Evolutionary conservation across 768 basidiomycete genomes (phyloP).

Genomic region (Lentinula sp.): DNA sequence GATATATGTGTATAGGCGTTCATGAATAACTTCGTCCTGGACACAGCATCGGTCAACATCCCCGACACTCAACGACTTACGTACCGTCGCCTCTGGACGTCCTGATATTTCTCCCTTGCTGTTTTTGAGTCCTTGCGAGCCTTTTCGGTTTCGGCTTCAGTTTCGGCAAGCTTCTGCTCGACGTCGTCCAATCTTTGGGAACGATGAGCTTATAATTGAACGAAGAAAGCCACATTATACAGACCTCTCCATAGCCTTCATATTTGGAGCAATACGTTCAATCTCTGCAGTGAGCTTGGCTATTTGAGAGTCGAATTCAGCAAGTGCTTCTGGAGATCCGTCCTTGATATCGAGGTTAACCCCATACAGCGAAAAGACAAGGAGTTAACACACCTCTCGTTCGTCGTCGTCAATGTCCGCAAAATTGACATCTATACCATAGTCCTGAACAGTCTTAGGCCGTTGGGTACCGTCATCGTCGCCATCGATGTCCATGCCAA

Average conservation of each 20-base stretch:
- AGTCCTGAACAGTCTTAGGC: constrained; percentile 68
- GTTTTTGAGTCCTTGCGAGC: constrained; percentile 84
- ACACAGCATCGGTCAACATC: not conserved
- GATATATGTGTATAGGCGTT: constrained; percentile 96
- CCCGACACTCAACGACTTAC: not conserved
- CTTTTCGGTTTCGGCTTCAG: constrained; percentile 89
- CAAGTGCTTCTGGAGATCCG: constrained; percentile 55
- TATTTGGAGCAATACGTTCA: constrained; percentile 90
- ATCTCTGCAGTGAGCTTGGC: constrained; percentile 72
- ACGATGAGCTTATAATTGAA: not conserved
- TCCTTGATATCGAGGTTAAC: constrained; percentile 30
- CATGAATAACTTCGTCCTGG: constrained; percentile 81
- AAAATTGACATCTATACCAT: constrained; percentile 89
- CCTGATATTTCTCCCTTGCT: constrained; percentile 90
- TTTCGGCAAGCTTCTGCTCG: constrained; percentile 77
- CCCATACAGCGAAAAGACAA: not conserved
- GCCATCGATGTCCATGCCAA: constrained; percentile 83
- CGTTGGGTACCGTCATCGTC: constrained; percentile 74
- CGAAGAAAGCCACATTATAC: constrained; percentile 15
- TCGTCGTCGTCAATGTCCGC: constrained; percentile 68
- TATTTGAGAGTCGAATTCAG: constrained; percentile 70
- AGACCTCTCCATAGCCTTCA: constrained; percentile 91
- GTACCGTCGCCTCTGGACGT: constrained; percentile 77
- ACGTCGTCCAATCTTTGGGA: constrained; percentile 73
- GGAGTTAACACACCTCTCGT: constrained; percentile 40